Evolutionary conservation across 257 asterid species (phyloP).

Genomic region (Solanum clarkiae): DNA sequence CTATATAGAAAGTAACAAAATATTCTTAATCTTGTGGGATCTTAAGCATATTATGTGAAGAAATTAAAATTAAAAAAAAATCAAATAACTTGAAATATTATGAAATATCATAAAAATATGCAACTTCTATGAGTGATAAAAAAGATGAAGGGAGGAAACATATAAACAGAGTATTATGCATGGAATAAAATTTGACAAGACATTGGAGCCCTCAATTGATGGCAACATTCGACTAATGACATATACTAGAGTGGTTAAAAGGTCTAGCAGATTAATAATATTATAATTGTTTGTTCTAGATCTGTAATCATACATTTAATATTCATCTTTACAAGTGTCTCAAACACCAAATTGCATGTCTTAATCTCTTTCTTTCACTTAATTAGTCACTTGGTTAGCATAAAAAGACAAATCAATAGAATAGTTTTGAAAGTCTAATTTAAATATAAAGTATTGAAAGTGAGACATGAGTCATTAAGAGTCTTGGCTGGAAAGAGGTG

Average conservation of each 20-base stretch:
- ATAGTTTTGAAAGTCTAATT: not conserved
- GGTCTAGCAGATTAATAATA: not conserved
- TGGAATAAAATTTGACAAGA: not conserved
- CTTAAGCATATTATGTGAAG: too few relatives aligned
- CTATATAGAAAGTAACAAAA: too few relatives aligned
- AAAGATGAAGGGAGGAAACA: too few relatives aligned
- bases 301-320: not conserved
- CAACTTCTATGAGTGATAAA: too few relatives aligned
- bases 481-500: slow-evolving; percentile 37
- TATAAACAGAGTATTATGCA: not conserved
- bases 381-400: not conserved
- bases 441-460: slow-evolving; percentile 15
- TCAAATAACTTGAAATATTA: too few relatives aligned
- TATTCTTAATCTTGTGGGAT: too few relatives aligned
- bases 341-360: not conserved
- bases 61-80: too few relatives aligned
- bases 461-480: slow-evolving; percentile 34
- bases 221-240: not conserved
- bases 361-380: not conserved
- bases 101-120: too few relatives aligned
- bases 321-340: not conserved
- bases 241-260: not conserved
- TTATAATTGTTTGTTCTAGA: not conserved
- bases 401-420: slow-evolving; percentile 6
- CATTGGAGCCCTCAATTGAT: not conserved